Evolutionary conservation across 306 rosid species (phyloP).

Genomic region (Purshia tridentata): DNA sequence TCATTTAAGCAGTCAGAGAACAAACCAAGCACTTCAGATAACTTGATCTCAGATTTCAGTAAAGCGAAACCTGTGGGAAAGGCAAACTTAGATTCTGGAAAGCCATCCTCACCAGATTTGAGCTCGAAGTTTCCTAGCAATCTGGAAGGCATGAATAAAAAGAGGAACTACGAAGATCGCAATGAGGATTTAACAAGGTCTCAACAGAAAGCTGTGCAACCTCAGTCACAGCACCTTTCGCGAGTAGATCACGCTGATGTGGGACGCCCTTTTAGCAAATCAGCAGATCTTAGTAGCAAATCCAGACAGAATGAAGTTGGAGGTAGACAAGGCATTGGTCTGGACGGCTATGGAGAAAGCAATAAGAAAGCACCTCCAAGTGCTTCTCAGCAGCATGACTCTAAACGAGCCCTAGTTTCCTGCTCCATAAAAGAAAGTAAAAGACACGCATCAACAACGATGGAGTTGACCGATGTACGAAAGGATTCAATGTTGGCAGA

Average conservation of each 20-base stretch:
- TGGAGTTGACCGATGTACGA: constrained; percentile 56
- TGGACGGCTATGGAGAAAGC: constrained; percentile 69
- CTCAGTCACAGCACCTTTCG: constrained; percentile 50
- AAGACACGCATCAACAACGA: constrained; percentile 48
- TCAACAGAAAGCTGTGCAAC: constrained; percentile 50
- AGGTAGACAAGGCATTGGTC: constrained; percentile 47
- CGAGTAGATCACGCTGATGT: constrained; percentile 55
- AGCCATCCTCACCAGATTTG: constrained; percentile 49
- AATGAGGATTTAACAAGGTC: constrained; percentile 62
- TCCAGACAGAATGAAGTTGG: constrained; percentile 55
- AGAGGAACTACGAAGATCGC: constrained; percentile 52
- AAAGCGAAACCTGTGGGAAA: constrained; percentile 55
- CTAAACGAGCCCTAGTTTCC: constrained; percentile 46
- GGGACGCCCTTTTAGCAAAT: constrained; percentile 44
- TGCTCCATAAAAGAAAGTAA: constrained; percentile 52
- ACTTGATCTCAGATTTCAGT: constrained; percentile 49
- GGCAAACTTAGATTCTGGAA: constrained; percentile 52
- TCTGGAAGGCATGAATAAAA: constrained; percentile 52
- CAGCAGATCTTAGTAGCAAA: constrained; percentile 48
- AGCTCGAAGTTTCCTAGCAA: constrained; percentile 49
- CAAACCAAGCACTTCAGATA: constrained; percentile 50
- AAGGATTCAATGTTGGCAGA: constrained; percentile 62
- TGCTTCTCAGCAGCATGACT: constrained; percentile 48
- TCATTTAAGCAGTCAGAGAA: constrained; percentile 66
- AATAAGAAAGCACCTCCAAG: constrained; percentile 51